Evolutionary conservation across 352 stramenopile species (phyloP).

Genomic region (Globisporangium abappressorium): DNA sequence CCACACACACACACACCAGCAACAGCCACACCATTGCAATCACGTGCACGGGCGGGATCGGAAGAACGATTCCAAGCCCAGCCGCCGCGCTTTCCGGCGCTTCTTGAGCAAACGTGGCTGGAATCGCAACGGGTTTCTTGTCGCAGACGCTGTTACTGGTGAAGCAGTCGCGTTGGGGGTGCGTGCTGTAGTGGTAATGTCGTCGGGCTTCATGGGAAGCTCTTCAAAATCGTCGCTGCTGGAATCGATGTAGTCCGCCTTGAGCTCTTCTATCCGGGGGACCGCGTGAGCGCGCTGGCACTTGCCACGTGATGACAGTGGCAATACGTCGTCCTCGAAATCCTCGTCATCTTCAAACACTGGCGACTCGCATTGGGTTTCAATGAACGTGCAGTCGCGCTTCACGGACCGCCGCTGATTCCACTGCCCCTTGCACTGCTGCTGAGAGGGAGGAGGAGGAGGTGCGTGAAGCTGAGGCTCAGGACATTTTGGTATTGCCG

Average conservation of each 20-base stretch:
- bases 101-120: conserved; percentile 18
- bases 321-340: not conserved
- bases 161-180: not conserved
- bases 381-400: conserved; percentile 22
- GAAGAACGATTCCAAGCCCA: conserved; percentile 16
- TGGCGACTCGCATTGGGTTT: conserved; percentile 1
- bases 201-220: not conserved
- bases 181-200: not conserved
- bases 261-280: conserved; percentile 19
- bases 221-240: conserved; percentile 13
- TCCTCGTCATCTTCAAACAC: conserved; percentile 11
- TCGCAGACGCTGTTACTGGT: not conserved
- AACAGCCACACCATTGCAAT: not conserved
- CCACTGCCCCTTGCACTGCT: conserved; percentile 6
- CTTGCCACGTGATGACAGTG: not conserved
- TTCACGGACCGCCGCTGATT: conserved; percentile 22
- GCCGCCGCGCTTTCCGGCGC: conserved; percentile 15
- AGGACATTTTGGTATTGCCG: not conserved
- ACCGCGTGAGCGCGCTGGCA: conserved; percentile 1
- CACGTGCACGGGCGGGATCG: conserved; percentile 13
- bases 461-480: not conserved
- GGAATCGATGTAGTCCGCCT: conserved; percentile 13
- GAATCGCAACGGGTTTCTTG: conserved; percentile 7
- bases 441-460: not conserved
- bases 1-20: not conserved